Evolutionary conservation across 352 stramenopile genomes (phyloP).

Genomic region (Pythium utonaiense): DNA sequence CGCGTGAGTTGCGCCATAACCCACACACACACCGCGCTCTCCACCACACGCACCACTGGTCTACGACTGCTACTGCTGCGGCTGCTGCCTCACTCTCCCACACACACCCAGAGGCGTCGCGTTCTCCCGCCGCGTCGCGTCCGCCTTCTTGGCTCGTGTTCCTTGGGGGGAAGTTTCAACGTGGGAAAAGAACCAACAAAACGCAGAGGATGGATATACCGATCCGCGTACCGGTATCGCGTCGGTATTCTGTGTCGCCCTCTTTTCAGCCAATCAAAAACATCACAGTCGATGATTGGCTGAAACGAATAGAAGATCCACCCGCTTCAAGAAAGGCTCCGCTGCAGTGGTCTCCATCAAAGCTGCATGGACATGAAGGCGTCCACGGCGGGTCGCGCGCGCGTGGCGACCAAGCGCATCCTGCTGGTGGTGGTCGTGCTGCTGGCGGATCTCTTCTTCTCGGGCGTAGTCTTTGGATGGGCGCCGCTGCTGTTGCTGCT

Average conservation of each 20-base stretch:
- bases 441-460: conserved; percentile 74
- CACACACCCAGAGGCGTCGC: not conserved
- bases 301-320: conserved; percentile 7
- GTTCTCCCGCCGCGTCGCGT: not conserved
- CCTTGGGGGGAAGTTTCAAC: conserved; percentile 18
- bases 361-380: not conserved
- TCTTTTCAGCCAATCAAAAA: conserved; percentile 8
- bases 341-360: too few species aligned
- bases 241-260: conserved; percentile 7
- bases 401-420: conserved; percentile 38
- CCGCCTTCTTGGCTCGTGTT: conserved; percentile 8
- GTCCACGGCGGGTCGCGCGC: not conserved
- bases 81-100: not conserved
- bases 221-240: conserved; percentile 14
- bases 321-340: not conserved
- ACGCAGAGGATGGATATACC: conserved; percentile 10
- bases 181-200: conserved; percentile 8
- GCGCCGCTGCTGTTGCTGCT: conserved; percentile 78
- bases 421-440: conserved; percentile 70
- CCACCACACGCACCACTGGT: not conserved
- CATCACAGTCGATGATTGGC: not conserved
- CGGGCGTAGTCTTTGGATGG: conserved; percentile 84
- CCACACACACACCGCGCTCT: not conserved
- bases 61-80: too few species aligned
- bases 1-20: not conserved